Conservation (phyloP, 1,139 yeast genomes). For the Hyphopichia pseudoburtonii region DNA sequence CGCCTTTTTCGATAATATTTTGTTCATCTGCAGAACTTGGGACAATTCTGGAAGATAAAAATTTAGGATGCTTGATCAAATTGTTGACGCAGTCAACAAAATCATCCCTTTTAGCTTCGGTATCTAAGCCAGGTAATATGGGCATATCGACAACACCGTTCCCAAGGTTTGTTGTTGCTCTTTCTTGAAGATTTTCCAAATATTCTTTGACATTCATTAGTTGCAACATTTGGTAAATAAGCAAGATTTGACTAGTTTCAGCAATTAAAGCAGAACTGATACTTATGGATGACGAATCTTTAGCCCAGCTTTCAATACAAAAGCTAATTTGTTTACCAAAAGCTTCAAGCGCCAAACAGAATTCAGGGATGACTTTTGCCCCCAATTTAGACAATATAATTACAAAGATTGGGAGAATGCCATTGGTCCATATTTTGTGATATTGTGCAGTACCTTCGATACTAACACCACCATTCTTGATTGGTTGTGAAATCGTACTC, state of each 20-base stretch:
- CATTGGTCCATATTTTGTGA: slow-evolving; percentile 80
- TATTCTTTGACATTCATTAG: slow-evolving; percentile 48
- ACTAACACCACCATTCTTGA: slow-evolving; percentile 65
- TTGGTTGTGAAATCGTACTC: slow-evolving; percentile 65
- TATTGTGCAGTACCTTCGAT: slow-evolving; percentile 52
- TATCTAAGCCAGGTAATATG: slow-evolving; percentile 63
- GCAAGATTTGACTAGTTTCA: slow-evolving; percentile 77
- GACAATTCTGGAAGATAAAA: slow-evolving; percentile 64
- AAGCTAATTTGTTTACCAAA: slow-evolving; percentile 66
- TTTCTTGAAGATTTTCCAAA: slow-evolving; percentile 14
- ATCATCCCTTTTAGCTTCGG: slow-evolving; percentile 53
- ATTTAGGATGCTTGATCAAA: slow-evolving; percentile 83
- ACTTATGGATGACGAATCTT: slow-evolving; percentile 50
- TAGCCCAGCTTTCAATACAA: slow-evolving; percentile 70
- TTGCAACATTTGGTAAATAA: slow-evolving; percentile 60
- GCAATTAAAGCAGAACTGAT: slow-evolving; percentile 67
- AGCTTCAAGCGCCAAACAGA: slow-evolving; percentile 60
- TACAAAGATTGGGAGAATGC: slow-evolving; percentile 68
- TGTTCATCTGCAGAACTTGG: slow-evolving; percentile 69
- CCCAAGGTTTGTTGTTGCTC: slow-evolving; percentile 2
- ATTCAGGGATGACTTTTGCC: slow-evolving; percentile 60
- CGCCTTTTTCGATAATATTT: slow-evolving; percentile 46
- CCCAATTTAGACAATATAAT: slow-evolving; percentile 65
- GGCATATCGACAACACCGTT: slow-evolving; percentile 24
- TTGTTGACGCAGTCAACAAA: slow-evolving; percentile 63